These are phyloP conservation scores for Millerozyma miso DNA, from an alignment of 805 yeast species.

Conservation along the genomic window DNA sequence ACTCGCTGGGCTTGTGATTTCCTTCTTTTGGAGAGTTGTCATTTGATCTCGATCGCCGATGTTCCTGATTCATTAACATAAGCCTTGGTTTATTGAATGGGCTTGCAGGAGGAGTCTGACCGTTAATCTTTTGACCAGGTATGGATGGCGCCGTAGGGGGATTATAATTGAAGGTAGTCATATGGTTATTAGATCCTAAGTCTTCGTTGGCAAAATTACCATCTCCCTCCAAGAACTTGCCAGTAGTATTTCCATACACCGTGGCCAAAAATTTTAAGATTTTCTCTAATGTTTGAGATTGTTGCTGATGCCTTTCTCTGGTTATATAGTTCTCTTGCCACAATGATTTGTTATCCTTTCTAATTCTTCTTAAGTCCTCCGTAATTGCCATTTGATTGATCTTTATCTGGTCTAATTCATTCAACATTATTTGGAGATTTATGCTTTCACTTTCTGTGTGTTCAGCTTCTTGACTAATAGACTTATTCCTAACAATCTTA, in stretches of 20 bases:
- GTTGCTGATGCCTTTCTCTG: slow-evolving; percentile 80
- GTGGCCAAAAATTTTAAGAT: slow-evolving; percentile 84
- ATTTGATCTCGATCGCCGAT: slow-evolving; percentile 15
- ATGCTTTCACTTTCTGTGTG: slow-evolving; percentile 22
- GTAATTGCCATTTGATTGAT: slow-evolving; percentile 75
- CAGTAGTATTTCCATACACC: slow-evolving; percentile 62
- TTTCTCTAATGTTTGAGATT: slow-evolving; percentile 82
- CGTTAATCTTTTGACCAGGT: slow-evolving; percentile 5
- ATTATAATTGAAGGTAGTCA: slow-evolving; percentile 15
- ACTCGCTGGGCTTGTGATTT: slow-evolving; percentile 6
- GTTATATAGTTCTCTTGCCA: slow-evolving; percentile 88
- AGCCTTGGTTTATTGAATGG: slow-evolving; percentile 31
- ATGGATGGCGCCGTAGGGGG: slow-evolving; percentile 2
- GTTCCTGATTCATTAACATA: slow-evolving; percentile 40
- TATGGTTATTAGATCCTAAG: slow-evolving; percentile 13
- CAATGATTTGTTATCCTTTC: slow-evolving; percentile 81
- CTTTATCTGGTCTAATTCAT: slow-evolving; percentile 73
- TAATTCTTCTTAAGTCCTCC: slow-evolving; percentile 77
- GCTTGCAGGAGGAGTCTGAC: slow-evolving; percentile 9
- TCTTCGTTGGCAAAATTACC: slow-evolving; percentile 11
- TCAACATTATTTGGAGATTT: slow-evolving; percentile 52
- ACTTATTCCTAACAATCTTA: slow-evolving; percentile 73
- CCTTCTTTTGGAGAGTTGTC: slow-evolving; percentile 2
- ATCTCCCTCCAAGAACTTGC: slow-evolving; percentile 41
- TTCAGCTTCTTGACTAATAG: slow-evolving; percentile 22